Evolutionary conservation across 148 eudicot genomes (phyloP).

Genomic region (Arctostaphylos glauca): DNA sequence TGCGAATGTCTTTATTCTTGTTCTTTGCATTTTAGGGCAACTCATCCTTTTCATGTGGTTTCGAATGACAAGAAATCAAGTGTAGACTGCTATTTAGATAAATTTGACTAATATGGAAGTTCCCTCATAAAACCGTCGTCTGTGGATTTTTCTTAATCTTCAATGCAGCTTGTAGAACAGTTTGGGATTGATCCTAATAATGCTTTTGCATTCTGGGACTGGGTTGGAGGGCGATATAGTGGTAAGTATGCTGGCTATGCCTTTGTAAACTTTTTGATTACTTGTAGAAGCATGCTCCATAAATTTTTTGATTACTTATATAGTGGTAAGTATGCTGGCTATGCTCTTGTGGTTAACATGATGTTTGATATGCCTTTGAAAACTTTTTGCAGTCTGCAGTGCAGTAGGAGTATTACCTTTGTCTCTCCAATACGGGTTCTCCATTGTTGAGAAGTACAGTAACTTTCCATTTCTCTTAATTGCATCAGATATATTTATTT

Average conservation of each 20-base stretch:
- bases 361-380: conserved; percentile 8
- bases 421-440: conserved; percentile 94
- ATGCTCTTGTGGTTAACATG: conserved; percentile 5
- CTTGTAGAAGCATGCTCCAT: no score
- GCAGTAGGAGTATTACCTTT: conserved; percentile 97
- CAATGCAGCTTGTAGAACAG: conserved; percentile 84
- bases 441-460: conserved; percentile 78
- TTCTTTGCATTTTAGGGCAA: neutral
- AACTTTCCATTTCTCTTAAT: conserved; percentile 22
- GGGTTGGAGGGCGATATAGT: conserved; percentile 99
- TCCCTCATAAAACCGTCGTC: neutral
- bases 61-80: neutral
- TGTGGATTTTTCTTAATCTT: conserved; percentile 13
- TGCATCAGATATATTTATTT: neutral
- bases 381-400: conserved; percentile 78
- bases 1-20: neutral
- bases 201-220: conserved; percentile 99
- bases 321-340: conserved; percentile 60
- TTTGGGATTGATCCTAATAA: conserved; percentile 97
- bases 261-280: neutral
- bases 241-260: conserved; percentile 42
- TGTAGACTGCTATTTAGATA: neutral
- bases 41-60: neutral
- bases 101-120: neutral
- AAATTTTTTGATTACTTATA: neutral